phyloP scores from a whole-genome alignment of 352 stramenopile genomes.

The Globisporangium yorkense region DNA sequence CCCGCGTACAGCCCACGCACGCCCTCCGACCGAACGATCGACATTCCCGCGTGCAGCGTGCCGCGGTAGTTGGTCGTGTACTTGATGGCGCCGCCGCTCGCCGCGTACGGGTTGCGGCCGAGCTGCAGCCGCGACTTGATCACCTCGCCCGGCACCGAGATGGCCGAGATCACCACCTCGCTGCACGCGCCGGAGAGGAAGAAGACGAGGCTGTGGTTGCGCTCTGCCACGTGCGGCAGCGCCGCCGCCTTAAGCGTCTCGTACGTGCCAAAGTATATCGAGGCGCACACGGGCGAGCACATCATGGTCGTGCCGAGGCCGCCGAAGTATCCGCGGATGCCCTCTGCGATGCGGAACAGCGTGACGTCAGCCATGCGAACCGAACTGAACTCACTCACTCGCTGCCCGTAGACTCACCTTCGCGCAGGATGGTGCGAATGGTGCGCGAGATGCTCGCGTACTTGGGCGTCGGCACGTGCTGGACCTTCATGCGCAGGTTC shows the following conservation, averaged over 20 bases:
- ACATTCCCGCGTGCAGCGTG: constrained; percentile 48
- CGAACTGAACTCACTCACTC: background rate
- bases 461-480: constrained; percentile 38
- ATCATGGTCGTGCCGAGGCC: constrained; percentile 70
- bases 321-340: constrained; percentile 64
- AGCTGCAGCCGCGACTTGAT: constrained; percentile 79
- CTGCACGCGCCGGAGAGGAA: constrained; percentile 64
- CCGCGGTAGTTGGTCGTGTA: constrained; percentile 72
- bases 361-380: background rate
- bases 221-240: constrained; percentile 32
- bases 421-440: constrained; percentile 54
- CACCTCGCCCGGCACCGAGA: constrained; percentile 75
- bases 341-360: constrained; percentile 25
- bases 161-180: constrained; percentile 58
- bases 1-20: constrained; percentile 59
- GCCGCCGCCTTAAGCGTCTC: constrained; percentile 61
- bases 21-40: constrained; percentile 62
- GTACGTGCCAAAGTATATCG: constrained; percentile 77
- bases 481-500: constrained; percentile 83
- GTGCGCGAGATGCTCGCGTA: constrained; percentile 62
- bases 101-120: constrained; percentile 58
- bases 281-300: constrained; percentile 61
- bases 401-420: constrained; percentile 19
- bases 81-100: constrained; percentile 57
- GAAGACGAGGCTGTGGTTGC: constrained; percentile 52